phyloP scores from a whole-genome alignment of 805 yeast species.

The Pichia heedii region DNA sequence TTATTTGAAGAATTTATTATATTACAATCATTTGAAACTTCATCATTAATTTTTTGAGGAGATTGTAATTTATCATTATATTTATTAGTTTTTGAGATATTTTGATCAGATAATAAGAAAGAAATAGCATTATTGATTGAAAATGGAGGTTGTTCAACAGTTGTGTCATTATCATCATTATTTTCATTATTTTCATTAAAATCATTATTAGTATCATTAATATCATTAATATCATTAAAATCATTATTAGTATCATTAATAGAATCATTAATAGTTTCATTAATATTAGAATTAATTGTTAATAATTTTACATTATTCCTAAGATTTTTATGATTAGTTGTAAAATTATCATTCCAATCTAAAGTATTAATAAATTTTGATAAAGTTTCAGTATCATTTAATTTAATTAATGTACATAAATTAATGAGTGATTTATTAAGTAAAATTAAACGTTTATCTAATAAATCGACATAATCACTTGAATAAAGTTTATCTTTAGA shows the following conservation, averaged over 20 bases:
- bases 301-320: no score
- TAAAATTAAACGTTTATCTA: conserved; percentile 49
- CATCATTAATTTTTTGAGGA: not conserved
- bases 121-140: conserved; percentile 42
- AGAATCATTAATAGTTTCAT: no score
- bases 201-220: no score
- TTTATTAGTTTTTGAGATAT: not conserved
- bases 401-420: conserved; percentile 22
- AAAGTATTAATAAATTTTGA: conserved; percentile 8
- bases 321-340: not conserved
- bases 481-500: conserved; percentile 49
- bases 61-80: not conserved
- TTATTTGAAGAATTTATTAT: no score
- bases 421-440: conserved; percentile 43
- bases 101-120: conserved; percentile 29
- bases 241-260: no score
- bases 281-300: no score
- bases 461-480: conserved; percentile 50
- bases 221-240: not conserved
- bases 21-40: not conserved
- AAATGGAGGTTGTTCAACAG: conserved; percentile 13
- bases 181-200: no score
- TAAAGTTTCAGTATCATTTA: conserved; percentile 2
- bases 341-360: conserved; percentile 2
- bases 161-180: conserved; percentile 12